These are phyloP conservation scores for Umbilicus rupestris DNA, from an alignment of 164 flowering plant species.

Conservation along the genomic window DNA sequence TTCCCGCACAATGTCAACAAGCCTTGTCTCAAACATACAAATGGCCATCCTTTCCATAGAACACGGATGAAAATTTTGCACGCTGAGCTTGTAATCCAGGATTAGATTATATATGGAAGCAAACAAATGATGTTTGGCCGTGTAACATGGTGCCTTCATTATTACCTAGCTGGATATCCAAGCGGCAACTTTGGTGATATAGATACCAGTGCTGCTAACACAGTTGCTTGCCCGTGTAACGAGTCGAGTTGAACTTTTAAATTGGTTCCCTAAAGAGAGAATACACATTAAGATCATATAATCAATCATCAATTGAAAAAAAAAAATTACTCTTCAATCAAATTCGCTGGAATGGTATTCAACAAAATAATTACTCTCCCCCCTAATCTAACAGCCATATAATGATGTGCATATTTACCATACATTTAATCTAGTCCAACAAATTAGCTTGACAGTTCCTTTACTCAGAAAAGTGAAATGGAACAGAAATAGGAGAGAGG, in stretches of 20 bases:
- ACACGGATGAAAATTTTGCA: too few relatives aligned
- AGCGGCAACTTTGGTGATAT: slow-evolving; percentile 75
- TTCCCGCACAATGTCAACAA: neutral
- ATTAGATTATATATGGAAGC: too few relatives aligned
- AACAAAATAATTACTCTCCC: neutral
- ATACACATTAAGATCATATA: neutral
- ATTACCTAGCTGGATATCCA: slow-evolving; percentile 92
- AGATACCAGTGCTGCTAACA: slow-evolving; percentile 74
- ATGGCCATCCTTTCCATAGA: neutral
- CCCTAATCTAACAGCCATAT: too few relatives aligned
- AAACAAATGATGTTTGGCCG: too few relatives aligned
- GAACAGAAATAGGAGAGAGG: too few relatives aligned
- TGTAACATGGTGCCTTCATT: too few relatives aligned
- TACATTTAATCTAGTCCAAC: too few relatives aligned
- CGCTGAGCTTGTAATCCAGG: too few relatives aligned
- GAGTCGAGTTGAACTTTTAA: slow-evolving; percentile 66
- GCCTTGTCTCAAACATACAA: neutral
- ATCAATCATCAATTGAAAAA: neutral
- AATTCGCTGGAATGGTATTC: neutral
- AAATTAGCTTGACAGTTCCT: too few relatives aligned
- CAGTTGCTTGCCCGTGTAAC: slow-evolving; percentile 85
- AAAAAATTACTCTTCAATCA: neutral
- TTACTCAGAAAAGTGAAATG: too few relatives aligned
- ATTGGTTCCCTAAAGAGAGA: slow-evolving; percentile 47
- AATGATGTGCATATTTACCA: too few relatives aligned